These are phyloP conservation scores for Aspergillus eucalypticola DNA, from an alignment of 2,329 filamentous ascomycete species.

Conservation along the genomic window DNA sequence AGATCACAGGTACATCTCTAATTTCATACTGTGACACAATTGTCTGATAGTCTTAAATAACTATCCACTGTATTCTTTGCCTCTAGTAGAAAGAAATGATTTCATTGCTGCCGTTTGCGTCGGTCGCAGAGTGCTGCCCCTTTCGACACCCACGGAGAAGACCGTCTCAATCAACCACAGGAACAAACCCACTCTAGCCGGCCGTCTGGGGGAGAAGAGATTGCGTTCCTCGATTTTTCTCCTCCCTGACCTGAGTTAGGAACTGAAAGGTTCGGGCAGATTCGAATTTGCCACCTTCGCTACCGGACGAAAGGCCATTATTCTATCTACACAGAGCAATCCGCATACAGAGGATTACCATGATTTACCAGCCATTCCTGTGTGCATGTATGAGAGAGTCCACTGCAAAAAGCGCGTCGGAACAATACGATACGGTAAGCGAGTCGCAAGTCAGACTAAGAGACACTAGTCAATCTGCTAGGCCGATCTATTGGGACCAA, in stretches of 20 bases:
- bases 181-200: not conserved
- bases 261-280: too few species aligned
- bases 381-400: not conserved
- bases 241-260: not conserved
- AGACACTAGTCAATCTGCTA: slow-evolving; percentile 6
- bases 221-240: not conserved
- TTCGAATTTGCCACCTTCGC: too few species aligned
- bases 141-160: not conserved
- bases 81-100: too few species aligned
- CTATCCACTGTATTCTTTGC: too few species aligned
- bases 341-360: too few species aligned
- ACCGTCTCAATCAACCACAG: not conserved
- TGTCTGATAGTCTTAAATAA: too few species aligned
- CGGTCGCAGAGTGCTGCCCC: not conserved
- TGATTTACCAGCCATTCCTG: too few species aligned
- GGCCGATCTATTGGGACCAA: slow-evolving; percentile 16
- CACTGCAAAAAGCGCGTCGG: not conserved
- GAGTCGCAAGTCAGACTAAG: not conserved
- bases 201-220: too few species aligned
- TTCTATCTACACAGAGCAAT: too few species aligned
- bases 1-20: too few species aligned
- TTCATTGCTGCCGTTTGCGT: not conserved
- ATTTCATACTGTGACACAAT: too few species aligned
- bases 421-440: not conserved
- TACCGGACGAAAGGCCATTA: too few species aligned